Percentiles rank a stretch among this genome's conserved stretches.
Conservation (phyloP, 805 yeast species). For the Ogataea minuta region DNA sequence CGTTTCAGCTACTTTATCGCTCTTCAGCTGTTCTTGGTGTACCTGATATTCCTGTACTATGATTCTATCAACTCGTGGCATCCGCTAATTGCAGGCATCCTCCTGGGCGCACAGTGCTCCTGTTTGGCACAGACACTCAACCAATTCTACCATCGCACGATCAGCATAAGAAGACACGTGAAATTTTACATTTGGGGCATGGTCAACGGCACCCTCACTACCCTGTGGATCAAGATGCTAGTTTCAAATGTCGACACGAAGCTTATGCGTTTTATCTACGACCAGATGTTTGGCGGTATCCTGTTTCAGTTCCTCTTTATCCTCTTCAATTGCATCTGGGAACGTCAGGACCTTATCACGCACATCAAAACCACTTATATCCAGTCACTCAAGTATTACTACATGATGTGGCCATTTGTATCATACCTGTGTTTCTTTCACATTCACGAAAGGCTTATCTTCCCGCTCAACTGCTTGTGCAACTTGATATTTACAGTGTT, state of each 20-base stretch:
- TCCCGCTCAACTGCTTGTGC: slow-evolving; percentile 58
- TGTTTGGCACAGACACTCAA: slow-evolving; percentile 32
- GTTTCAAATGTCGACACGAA: slow-evolving; percentile 36
- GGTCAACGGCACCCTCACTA: slow-evolving; percentile 53
- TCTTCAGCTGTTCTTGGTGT: slow-evolving; percentile 23
- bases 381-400: slow-evolving; percentile 50
- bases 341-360: slow-evolving; percentile 37
- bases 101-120: slow-evolving; percentile 30
- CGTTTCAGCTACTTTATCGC: slow-evolving; percentile 27
- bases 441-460: slow-evolving; percentile 48
- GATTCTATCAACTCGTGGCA: slow-evolving; percentile 26
- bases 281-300: slow-evolving; percentile 56
- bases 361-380: slow-evolving; percentile 40
- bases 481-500: slow-evolving; percentile 56
- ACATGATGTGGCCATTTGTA: slow-evolving; percentile 59
- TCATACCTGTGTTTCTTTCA: slow-evolving; percentile 49
- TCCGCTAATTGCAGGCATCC: slow-evolving; percentile 25
- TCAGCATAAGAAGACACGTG: slow-evolving; percentile 29
- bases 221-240: slow-evolving; percentile 52
- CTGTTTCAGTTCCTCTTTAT: slow-evolving; percentile 52
- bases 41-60: slow-evolving; percentile 26
- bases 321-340: slow-evolving; percentile 54
- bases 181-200: slow-evolving; percentile 62
- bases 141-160: slow-evolving; percentile 26
- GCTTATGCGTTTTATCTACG: slow-evolving; percentile 43